Conservation (phyloP, 2,329 filamentous ascomycete genomes). For the Penicillium oxalicum region DNA sequence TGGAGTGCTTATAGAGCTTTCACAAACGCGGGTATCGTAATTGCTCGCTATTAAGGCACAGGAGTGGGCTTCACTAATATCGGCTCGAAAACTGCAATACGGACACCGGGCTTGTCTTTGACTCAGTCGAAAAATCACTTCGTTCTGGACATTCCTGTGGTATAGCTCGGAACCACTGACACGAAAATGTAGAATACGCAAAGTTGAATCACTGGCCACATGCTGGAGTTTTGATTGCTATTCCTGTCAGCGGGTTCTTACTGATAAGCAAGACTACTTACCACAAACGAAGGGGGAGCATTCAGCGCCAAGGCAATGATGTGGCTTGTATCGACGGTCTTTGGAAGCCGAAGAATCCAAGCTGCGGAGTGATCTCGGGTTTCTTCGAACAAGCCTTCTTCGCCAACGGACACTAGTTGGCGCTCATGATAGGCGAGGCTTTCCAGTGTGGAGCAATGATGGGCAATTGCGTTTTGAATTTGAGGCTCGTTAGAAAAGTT, state of each 20-base stretch:
- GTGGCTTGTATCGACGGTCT: slow-evolving; percentile 3
- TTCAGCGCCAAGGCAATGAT: slow-evolving; percentile 6
- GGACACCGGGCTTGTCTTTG: neutral
- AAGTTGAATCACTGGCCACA: neutral
- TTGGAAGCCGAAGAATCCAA: slow-evolving; percentile 2
- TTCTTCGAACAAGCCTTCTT: slow-evolving; percentile 9
- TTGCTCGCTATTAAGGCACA: neutral
- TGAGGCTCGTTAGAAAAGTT: slow-evolving; percentile 4
- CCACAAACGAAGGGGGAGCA: slow-evolving; percentile 4
- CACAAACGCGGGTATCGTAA: neutral
- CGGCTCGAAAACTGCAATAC: neutral
- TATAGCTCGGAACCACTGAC: slow-evolving; percentile 5
- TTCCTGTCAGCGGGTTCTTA: neutral
- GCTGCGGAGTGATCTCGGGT: slow-evolving; percentile 6
- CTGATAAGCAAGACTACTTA: slow-evolving; percentile 3
- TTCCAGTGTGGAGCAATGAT: slow-evolving; percentile 10
- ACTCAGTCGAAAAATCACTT: slow-evolving; percentile 1
- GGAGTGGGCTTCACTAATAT: neutral
- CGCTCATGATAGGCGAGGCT: slow-evolving; percentile 11
- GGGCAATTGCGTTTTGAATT: slow-evolving; percentile 5
- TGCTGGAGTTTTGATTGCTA: slow-evolving; percentile 1
- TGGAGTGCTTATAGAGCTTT: neutral
- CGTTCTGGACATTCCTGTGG: slow-evolving; percentile 1
- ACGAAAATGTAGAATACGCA: slow-evolving; percentile 8
- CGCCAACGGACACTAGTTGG: slow-evolving; percentile 5